phyloP scores from a whole-genome alignment of 2,329 filamentous ascomycete genomes.

The Blastomyces gilchristii region DNA sequence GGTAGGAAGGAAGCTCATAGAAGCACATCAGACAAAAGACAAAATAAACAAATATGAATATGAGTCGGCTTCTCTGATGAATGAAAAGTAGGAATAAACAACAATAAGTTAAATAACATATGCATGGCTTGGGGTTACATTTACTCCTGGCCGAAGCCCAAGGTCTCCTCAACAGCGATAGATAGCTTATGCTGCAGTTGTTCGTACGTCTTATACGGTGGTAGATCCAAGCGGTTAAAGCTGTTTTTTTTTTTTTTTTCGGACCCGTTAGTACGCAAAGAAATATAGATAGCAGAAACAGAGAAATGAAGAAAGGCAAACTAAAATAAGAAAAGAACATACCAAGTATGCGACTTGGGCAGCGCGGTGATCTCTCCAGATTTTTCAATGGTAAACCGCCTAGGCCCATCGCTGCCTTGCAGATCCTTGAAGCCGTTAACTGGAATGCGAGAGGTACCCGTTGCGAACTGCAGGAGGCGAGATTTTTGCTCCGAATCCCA shows the following conservation, averaged over 20 bases:
- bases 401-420: constrained; percentile 88
- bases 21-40: not conserved
- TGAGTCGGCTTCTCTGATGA: not conserved
- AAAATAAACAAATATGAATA: not conserved
- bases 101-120: not conserved
- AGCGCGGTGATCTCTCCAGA: constrained; percentile 81
- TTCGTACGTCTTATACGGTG: constrained; percentile 83
- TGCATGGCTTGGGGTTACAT: not conserved
- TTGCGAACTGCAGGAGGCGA: constrained; percentile 89
- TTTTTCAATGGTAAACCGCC: constrained; percentile 96
- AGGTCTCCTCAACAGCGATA: constrained; percentile 95
- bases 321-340: constrained; percentile 34
- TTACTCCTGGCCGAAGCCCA: constrained; percentile 95
- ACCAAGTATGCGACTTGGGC: constrained; percentile 98
- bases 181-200: constrained; percentile 80
- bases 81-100: not conserved
- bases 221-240: constrained; percentile 94
- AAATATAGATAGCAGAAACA: constrained; percentile 7
- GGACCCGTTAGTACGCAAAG: constrained; percentile 20
- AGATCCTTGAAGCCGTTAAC: constrained; percentile 99
- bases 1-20: not conserved
- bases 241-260: constrained; percentile 35
- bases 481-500: constrained; percentile 99
- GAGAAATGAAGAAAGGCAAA: not conserved
- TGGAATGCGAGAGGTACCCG: constrained; percentile 91